Conservation (phyloP, 2,329 filamentous ascomycete genomes). For the Alternaria sp. region DNA sequence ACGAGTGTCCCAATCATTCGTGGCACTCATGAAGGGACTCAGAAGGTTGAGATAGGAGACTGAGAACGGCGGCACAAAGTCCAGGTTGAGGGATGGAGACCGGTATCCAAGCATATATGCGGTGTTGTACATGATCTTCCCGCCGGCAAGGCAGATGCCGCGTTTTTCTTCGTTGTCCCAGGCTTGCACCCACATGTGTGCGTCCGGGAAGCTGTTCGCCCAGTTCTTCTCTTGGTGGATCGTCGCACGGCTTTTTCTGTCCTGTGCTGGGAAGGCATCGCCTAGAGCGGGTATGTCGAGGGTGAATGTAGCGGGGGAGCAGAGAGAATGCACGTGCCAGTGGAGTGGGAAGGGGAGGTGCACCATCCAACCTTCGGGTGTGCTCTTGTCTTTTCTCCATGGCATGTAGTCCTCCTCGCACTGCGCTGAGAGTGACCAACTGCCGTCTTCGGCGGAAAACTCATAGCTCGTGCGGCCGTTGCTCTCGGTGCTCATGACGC, state of each 20-base stretch:
- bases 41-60: constrained; percentile 37
- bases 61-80: constrained; percentile 55
- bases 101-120: constrained; percentile 58
- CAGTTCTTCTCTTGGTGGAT: constrained; percentile 61
- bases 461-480: constrained; percentile 50
- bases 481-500: constrained; percentile 45
- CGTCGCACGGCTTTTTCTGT: constrained; percentile 44
- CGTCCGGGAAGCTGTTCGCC: constrained; percentile 54
- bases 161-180: constrained; percentile 23
- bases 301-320: constrained; percentile 49
- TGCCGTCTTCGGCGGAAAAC: constrained; percentile 27
- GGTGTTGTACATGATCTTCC: constrained; percentile 43
- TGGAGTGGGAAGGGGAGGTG: constrained; percentile 57
- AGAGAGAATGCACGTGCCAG: constrained; percentile 59
- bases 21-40: constrained; percentile 53
- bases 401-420: constrained; percentile 44
- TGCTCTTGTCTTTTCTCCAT: constrained; percentile 47
- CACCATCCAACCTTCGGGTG: constrained; percentile 56
- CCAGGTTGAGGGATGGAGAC: constrained; percentile 43
- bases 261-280: constrained; percentile 21
- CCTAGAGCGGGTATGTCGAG: constrained; percentile 47
- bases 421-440: constrained; percentile 51
- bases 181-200: constrained; percentile 49
- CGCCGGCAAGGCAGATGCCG: constrained; percentile 42
- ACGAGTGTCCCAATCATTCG: constrained; percentile 49